A percentile compares a stretch with the other conserved stretches of the same genome.
phyloP scores from a whole-genome alignment of 2,329 filamentous ascomycete genomes.

The Sphaceloma murrayae region DNA sequence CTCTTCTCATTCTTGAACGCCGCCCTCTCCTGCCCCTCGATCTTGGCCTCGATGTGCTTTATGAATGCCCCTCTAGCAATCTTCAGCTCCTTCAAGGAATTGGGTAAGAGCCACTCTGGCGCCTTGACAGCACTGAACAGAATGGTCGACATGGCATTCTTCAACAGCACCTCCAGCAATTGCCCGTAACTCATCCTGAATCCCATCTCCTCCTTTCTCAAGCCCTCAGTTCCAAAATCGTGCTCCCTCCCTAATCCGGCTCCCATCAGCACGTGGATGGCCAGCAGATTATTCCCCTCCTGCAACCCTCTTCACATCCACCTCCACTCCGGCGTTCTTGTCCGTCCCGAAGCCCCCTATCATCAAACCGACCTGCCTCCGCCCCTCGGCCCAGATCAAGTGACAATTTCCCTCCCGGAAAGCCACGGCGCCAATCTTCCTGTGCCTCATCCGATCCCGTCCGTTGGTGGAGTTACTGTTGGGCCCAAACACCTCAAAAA shows the following conservation, averaged over 20 bases:
- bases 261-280: constrained; percentile 8
- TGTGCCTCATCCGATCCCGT: background rate
- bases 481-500: constrained; percentile 1
- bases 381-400: constrained; percentile 1
- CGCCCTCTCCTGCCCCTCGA: background rate
- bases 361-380: constrained; percentile 1
- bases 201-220: background rate
- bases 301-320: background rate
- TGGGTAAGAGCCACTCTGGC: background rate
- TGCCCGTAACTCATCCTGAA: constrained; percentile 4
- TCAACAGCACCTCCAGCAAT: background rate
- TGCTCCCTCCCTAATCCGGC: constrained; percentile 6
- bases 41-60: background rate
- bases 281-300: constrained; percentile 1
- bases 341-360: background rate
- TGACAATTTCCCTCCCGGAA: constrained; percentile 4
- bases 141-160: background rate
- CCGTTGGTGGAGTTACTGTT: background rate
- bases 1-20: background rate
- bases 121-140: background rate
- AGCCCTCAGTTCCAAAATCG: background rate
- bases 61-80: background rate
- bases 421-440: background rate
- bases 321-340: background rate
- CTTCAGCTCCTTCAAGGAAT: background rate